These are phyloP conservation scores for Emergomyces pasteurianus DNA, from an alignment of 2,329 filamentous ascomycete species.

Conservation along the genomic window DNA sequence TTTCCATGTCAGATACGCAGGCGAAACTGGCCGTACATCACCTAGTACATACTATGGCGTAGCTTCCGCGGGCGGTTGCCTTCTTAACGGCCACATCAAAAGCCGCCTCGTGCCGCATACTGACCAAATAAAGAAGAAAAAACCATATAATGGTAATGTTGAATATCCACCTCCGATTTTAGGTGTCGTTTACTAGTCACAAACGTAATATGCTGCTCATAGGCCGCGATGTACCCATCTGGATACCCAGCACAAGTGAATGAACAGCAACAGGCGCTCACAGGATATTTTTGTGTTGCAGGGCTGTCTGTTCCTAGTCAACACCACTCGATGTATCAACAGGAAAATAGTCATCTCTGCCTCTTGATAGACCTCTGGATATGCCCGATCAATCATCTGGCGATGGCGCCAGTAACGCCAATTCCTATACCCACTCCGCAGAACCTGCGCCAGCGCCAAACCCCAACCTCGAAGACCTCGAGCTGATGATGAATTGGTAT, in stretches of 20 bases:
- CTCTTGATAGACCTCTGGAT: neutral
- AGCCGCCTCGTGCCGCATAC: too few relatives aligned
- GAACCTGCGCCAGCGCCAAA: neutral
- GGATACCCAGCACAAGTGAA: neutral
- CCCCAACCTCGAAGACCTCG: constrained; percentile 19
- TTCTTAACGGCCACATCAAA: too few relatives aligned
- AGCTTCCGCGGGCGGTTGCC: neutral
- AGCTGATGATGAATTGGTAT: constrained; percentile 27
- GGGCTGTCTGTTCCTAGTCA: neutral
- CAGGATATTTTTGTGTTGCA: neutral
- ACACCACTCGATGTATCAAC: neutral
- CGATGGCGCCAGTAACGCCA: neutral
- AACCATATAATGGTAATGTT: too few relatives aligned
- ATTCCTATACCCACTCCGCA: neutral
- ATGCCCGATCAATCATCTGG: neutral
- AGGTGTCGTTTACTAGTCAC: too few relatives aligned
- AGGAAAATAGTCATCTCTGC: neutral
- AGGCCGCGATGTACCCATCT: neutral
- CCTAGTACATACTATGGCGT: neutral
- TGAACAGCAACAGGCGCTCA: neutral
- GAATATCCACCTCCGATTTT: neutral
- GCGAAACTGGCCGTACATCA: too few relatives aligned
- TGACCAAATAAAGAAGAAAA: too few relatives aligned
- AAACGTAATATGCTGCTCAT: neutral
- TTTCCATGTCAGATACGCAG: too few relatives aligned